Conservation (phyloP, 495 filamentous ascomycete species). For the Hypoxylon rickii region DNA sequence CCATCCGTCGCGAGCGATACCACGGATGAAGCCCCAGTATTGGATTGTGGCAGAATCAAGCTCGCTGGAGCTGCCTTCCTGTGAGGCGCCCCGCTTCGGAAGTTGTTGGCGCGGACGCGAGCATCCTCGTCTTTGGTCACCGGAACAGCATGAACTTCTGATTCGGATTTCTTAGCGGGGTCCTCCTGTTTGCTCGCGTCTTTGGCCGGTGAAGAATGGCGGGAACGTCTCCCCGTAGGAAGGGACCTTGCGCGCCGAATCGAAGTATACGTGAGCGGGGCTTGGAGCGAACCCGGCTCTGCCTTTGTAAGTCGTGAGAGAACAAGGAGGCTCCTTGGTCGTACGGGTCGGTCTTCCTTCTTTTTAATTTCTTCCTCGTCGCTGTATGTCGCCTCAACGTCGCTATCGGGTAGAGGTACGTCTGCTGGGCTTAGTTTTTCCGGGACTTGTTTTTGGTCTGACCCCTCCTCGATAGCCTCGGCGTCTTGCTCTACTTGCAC, state of each 20-base stretch:
- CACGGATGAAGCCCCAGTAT: constrained; percentile 21
- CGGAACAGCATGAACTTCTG: not conserved
- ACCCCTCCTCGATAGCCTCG: constrained; percentile 13
- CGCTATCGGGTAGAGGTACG: constrained; percentile 68
- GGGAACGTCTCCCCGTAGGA: constrained; percentile 55
- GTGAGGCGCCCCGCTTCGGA: too few relatives aligned
- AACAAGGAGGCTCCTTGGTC: constrained; percentile 59
- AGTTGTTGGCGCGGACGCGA: not conserved
- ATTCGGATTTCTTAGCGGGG: not conserved
- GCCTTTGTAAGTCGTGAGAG: constrained; percentile 6
- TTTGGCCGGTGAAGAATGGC: constrained; percentile 52
- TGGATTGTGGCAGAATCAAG: constrained; percentile 18
- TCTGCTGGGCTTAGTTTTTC: constrained; percentile 57
- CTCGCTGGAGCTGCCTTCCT: not conserved
- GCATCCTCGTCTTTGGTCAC: constrained; percentile 1
- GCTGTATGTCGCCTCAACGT: constrained; percentile 62
- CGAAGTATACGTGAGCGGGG: constrained; percentile 11
- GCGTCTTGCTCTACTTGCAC: constrained; percentile 10
- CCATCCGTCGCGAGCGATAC: constrained; percentile 10
- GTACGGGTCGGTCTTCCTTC: constrained; percentile 43
- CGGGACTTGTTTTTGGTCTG: constrained; percentile 40
- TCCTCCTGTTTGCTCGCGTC: constrained; percentile 2
- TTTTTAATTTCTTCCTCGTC: constrained; percentile 63
- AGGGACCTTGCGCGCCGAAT: constrained; percentile 31
- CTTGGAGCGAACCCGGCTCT: not conserved